Base-by-base conservation (phyloP, 2,329 filamentous ascomycete genomes). In the Microdochium bolleyi region DNA sequence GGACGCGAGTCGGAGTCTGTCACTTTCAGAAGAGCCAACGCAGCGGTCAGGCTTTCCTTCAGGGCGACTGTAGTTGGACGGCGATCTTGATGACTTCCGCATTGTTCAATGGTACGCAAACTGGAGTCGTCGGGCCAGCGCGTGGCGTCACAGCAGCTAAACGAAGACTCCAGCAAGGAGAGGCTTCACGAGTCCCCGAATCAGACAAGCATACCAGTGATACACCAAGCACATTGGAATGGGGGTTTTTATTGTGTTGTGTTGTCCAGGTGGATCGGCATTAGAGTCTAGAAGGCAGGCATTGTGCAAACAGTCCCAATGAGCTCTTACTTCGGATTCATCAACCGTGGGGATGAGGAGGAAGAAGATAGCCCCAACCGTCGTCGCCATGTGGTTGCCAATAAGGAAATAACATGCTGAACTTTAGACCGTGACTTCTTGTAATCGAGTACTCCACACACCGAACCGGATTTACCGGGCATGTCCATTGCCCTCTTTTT, bases 381-480 rank as follows among this genome's bases (percentile, higher is more conserved):
- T 60, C 63, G 64, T 59, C 32, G 49, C 48, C 62, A 61, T 69
- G 64, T 70, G 67, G 71, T 69, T 73, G 69, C 70, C 65, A 72
- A 74, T 22, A 24, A 73, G 72, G 73, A 76, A 73, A 69, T 76
- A 74, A 68, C 74, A 79, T 73, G 70, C 70, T 71, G 69, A 68
- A 66, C 68, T 67, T 69, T 60, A 65, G 62, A 55, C 50, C 53
- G 61, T 62, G 65, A 70, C 70, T 74, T 73, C 77, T 71, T 61
- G 79, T 77, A 77, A 71, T 71, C 76, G 77, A 78, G 67, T 73
- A 82, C 79, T 82, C 79, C 79, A 71, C 75, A 80, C 78, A 83
- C 79, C 41, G 19, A 46, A 82, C 79, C 79, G 74, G 57, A 62
- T 72, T 73, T 76, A 73, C 71, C 72, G 77, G 72, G 69, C 64